A percentile compares a stretch with the other conserved stretches of the same genome.
Conservation (phyloP, 2,329 filamentous ascomycete genomes). For the Daldinia sp. region DNA sequence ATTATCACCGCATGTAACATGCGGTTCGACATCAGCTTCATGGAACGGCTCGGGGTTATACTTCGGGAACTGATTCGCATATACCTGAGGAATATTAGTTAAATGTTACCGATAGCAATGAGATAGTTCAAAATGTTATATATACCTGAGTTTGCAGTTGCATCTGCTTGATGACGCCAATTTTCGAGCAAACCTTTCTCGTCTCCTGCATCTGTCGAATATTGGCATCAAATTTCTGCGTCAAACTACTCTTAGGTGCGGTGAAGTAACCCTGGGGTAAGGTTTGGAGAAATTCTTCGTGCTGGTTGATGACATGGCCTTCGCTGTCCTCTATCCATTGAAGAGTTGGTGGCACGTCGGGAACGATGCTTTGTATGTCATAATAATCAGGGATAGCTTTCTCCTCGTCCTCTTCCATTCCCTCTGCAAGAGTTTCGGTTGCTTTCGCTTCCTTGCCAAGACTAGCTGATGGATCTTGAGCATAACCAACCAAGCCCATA, state of each 20-base stretch:
- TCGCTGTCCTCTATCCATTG: constrained; percentile 92
- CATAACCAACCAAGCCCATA: constrained; percentile 56
- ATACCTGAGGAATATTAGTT: constrained; percentile 71
- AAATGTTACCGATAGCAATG: constrained; percentile 15
- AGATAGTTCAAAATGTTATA: background rate
- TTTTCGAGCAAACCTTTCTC: constrained; percentile 93
- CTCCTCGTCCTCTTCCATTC: constrained; percentile 91
- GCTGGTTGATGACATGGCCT: constrained; percentile 88
- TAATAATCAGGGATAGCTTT: constrained; percentile 94
- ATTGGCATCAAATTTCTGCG: constrained; percentile 87
- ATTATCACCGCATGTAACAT: constrained; percentile 89
- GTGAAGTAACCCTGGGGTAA: constrained; percentile 81
- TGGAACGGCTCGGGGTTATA: constrained; percentile 91
- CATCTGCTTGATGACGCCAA: constrained; percentile 99
- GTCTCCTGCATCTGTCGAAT: constrained; percentile 97
- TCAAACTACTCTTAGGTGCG: constrained; percentile 78
- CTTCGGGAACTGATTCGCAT: constrained; percentile 98
- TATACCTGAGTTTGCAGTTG: constrained; percentile 93
- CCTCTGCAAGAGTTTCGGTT: constrained; percentile 87
- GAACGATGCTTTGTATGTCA: constrained; percentile 85
- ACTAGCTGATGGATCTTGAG: constrained; percentile 60
- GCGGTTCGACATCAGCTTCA: constrained; percentile 87
- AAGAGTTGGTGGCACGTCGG: constrained; percentile 81
- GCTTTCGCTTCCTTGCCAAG: constrained; percentile 63
- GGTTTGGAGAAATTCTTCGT: constrained; percentile 84